phyloP scores from a whole-genome alignment of 2,329 filamentous ascomycete genomes.

The Colletotrichum sojae region DNA sequence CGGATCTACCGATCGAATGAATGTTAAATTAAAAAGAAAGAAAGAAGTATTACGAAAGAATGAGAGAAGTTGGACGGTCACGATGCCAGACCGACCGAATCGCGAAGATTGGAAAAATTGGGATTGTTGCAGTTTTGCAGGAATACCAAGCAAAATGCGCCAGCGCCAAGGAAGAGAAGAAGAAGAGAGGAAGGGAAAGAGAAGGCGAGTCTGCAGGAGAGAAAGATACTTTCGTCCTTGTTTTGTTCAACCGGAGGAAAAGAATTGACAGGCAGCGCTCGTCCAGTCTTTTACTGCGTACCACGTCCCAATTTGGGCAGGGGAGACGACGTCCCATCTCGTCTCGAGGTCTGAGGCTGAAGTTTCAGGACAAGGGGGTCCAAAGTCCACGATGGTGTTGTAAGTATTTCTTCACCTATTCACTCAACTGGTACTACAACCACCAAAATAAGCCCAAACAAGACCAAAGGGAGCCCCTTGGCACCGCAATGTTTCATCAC shows the following conservation, averaged over 20 bases:
- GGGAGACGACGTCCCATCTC: conserved; percentile 12
- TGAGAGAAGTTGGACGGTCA: conserved; percentile 7
- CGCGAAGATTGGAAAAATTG: neutral
- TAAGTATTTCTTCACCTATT: too few species aligned
- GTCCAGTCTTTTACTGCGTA: neutral
- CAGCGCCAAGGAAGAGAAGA: conserved; percentile 33
- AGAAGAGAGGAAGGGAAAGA: neutral
- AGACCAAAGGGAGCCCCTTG: neutral
- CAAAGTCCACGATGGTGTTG: neutral
- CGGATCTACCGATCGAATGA: conserved; percentile 12
- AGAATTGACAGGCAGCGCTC: neutral
- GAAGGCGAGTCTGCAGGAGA: too few species aligned
- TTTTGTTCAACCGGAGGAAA: conserved; percentile 7
- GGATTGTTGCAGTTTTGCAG: too few species aligned
- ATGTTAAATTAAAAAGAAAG: neutral
- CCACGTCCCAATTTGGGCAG: conserved; percentile 4
- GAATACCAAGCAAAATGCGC: conserved; percentile 30
- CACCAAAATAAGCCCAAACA: too few species aligned
- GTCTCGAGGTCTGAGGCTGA: conserved; percentile 27
- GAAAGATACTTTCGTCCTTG: neutral
- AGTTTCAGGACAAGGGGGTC: conserved; percentile 24
- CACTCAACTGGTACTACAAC: too few species aligned
- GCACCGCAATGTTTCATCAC: conserved; percentile 24
- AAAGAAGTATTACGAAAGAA: neutral
- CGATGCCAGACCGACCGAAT: conserved; percentile 20